phyloP scores from a whole-genome alignment of 306 rosid genomes.

The Abrus precatorius region DNA sequence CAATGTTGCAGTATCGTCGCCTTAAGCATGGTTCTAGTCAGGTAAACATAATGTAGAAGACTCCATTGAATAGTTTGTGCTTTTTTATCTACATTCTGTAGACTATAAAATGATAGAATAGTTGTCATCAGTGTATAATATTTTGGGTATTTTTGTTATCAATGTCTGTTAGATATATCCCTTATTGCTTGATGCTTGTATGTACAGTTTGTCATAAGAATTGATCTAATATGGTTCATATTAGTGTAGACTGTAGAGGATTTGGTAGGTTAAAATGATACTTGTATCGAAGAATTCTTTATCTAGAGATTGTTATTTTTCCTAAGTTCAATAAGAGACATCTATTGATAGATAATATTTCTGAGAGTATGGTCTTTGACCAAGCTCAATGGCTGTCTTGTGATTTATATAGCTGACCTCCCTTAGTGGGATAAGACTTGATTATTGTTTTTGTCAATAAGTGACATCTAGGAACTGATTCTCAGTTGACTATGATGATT shows the following conservation, averaged over 20 bases:
- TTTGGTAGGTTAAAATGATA: constrained; percentile 5
- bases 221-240: not conserved
- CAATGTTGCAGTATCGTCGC: constrained; percentile 89
- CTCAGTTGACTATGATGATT: not conserved
- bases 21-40: constrained; percentile 93
- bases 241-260: constrained; percentile 5
- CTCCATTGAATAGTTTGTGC: constrained; percentile 40
- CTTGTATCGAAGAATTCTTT: constrained; percentile 6
- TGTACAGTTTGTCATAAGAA: not conserved
- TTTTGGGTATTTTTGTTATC: not conserved
- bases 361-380: no score
- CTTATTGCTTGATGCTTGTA: not conserved
- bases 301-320: constrained; percentile 2
- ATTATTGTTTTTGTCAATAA: not conserved
- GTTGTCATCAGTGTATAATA: not conserved
- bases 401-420: no score
- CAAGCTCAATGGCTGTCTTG: no score
- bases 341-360: not conserved
- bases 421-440: no score
- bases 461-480: not conserved
- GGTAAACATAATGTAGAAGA: constrained; percentile 60
- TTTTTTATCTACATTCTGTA: constrained; percentile 14
- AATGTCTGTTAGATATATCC: not conserved
- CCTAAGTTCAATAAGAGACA: not conserved
- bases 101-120: constrained; percentile 9